Evolutionary conservation across 768 basidiomycete species (phyloP).

Genomic region (Serpula lacrymans): DNA sequence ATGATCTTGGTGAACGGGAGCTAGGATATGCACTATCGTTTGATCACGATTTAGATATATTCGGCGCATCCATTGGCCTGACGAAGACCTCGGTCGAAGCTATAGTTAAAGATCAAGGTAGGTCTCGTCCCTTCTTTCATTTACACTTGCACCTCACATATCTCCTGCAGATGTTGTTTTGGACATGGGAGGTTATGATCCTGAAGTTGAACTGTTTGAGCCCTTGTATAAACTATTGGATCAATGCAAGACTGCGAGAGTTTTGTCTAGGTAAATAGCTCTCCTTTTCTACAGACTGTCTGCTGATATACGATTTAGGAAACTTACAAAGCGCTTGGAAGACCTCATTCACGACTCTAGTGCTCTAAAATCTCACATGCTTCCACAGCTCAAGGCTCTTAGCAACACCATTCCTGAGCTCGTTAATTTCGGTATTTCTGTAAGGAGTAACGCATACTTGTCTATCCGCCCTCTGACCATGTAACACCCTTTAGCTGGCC

Average conservation of each 20-base stretch:
- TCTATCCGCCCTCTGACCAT: background rate
- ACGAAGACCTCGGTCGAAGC: slow-evolving; percentile 81
- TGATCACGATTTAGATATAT: slow-evolving; percentile 91
- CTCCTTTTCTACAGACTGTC: background rate
- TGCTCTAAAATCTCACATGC: slow-evolving; percentile 68
- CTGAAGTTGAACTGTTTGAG: slow-evolving; percentile 72
- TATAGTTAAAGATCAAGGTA: slow-evolving; percentile 76
- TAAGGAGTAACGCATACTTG: slow-evolving; percentile 29
- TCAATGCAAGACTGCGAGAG: slow-evolving; percentile 77
- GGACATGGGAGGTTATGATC: slow-evolving; percentile 72
- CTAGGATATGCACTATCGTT: slow-evolving; percentile 77
- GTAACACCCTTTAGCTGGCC: slow-evolving; percentile 58
- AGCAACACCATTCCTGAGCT: slow-evolving; percentile 73
- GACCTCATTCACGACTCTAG: slow-evolving; percentile 69
- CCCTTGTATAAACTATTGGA: slow-evolving; percentile 83
- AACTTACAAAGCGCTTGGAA: slow-evolving; percentile 82
- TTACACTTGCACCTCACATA: slow-evolving; percentile 1
- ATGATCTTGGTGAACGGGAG: slow-evolving; percentile 88
- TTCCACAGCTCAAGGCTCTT: slow-evolving; percentile 71
- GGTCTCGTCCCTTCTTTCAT: slow-evolving; percentile 4
- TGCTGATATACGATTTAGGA: slow-evolving; percentile 45
- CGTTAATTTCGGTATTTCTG: slow-evolving; percentile 89
- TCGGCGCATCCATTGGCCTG: slow-evolving; percentile 87
- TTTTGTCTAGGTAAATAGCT: slow-evolving; percentile 65
- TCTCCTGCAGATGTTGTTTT: slow-evolving; percentile 59